phyloP scores from a whole-genome alignment of 1,139 yeast species.

The Nakaseomyces uthaithaninus region DNA sequence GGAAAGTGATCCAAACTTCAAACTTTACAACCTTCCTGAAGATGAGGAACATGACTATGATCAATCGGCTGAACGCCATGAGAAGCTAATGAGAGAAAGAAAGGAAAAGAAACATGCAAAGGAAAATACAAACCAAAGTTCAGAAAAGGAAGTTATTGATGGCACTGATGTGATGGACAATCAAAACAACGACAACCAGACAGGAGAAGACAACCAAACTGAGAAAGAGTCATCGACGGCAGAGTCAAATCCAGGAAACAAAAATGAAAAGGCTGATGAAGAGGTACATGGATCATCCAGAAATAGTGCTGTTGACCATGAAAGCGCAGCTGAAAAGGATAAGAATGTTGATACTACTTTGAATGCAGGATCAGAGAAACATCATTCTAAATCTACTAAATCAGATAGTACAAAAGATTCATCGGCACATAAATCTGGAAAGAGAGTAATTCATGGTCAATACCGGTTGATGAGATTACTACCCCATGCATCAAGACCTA shows the following conservation, averaged over 20 bases:
- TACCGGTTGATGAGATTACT: conserved; percentile 76
- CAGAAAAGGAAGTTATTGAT: too few relatives aligned
- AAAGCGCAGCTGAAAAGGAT: conserved; percentile 1
- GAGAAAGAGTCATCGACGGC: neutral
- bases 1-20: conserved; percentile 71
- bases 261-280: conserved; percentile 3
- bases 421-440: neutral
- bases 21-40: conserved; percentile 42
- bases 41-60: conserved; percentile 38
- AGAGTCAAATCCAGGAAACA: neutral
- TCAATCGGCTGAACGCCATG: conserved; percentile 42
- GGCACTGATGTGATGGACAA: too few relatives aligned
- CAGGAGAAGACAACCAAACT: neutral
- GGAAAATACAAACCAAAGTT: neutral
- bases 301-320: conserved; percentile 16
- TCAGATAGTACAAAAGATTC: neutral
- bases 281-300: conserved; percentile 1
- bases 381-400: neutral
- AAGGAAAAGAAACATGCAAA: conserved; percentile 14
- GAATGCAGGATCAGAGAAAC: neutral
- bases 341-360: neutral
- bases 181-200: too few relatives aligned
- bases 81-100: conserved; percentile 32
- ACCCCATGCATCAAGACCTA: conserved; percentile 76
- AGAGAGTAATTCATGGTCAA: conserved; percentile 50